A percentile compares a stretch with the other conserved stretches of the same genome.
phyloP scores from a whole-genome alignment of 2,329 filamentous ascomycete genomes.

The Pseudocercospora cruenta region DNA sequence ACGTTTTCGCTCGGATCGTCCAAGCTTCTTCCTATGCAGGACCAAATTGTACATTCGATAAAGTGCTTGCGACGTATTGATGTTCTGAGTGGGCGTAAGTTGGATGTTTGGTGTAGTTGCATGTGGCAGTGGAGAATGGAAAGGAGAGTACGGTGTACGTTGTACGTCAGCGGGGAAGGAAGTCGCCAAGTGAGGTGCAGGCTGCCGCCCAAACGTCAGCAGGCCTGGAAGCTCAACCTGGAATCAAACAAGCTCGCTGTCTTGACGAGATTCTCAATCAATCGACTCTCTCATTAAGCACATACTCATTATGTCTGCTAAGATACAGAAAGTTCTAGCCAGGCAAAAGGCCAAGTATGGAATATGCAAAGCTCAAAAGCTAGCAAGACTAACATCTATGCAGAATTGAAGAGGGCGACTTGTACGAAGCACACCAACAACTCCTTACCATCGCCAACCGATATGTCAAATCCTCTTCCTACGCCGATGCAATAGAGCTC shows the following conservation, averaged over 20 bases:
- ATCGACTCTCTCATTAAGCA: not conserved
- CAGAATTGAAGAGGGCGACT: constrained; percentile 87
- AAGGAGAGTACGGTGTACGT: too few relatives aligned
- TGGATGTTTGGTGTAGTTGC: too few relatives aligned
- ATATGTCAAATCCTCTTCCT: constrained; percentile 87
- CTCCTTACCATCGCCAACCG: constrained; percentile 92
- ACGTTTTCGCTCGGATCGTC: too few relatives aligned
- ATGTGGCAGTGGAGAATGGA: too few relatives aligned
- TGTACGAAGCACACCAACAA: constrained; percentile 98
- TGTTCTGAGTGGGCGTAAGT: too few relatives aligned
- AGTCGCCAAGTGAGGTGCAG: too few relatives aligned
- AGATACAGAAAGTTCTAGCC: constrained; percentile 72
- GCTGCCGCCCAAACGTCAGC: not conserved
- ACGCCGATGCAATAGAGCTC: constrained; percentile 82
- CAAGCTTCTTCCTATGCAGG: too few relatives aligned
- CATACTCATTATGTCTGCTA: constrained; percentile 43
- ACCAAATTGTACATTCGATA: too few relatives aligned
- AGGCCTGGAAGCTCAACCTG: not conserved
- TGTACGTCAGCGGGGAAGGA: too few relatives aligned
- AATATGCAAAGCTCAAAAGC: not conserved
- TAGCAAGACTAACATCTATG: constrained; percentile 13
- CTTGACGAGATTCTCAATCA: not conserved
- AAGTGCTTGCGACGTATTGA: too few relatives aligned
- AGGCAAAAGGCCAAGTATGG: constrained; percentile 75
- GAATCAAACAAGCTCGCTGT: not conserved